Evolutionary conservation across 78 protist genomes (phyloP).

Genomic region (Speleostelium caveatum): DNA sequence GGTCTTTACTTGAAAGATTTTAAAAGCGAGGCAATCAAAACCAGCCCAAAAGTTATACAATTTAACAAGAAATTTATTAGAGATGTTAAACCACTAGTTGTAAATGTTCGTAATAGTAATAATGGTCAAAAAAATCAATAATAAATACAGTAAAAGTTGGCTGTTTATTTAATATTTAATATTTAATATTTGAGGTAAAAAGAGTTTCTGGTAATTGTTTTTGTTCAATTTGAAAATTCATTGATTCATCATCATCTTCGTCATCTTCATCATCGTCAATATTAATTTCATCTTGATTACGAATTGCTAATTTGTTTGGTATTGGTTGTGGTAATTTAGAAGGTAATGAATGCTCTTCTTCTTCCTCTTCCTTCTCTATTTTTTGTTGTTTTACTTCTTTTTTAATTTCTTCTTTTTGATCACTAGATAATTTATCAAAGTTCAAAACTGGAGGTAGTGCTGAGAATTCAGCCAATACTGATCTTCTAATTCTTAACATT

Average conservation of each 20-base stretch:
- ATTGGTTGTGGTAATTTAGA: background rate
- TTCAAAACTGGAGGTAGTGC: background rate
- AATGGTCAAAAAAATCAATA: no score
- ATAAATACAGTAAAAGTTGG: no score
- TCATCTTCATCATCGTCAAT: constrained; percentile 68
- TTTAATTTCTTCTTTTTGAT: constrained; percentile 3
- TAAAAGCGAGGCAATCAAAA: constrained; percentile 18
- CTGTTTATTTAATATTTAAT: background rate
- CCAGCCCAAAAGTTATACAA: constrained; percentile 14
- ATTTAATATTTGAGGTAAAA: constrained; percentile 33
- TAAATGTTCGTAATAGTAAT: no score
- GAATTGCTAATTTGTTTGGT: constrained; percentile 2
- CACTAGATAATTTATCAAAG: constrained; percentile 38
- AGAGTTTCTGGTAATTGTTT: constrained; percentile 43
- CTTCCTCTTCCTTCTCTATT: background rate
- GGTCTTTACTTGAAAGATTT: constrained; percentile 77
- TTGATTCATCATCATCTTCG: constrained; percentile 20
- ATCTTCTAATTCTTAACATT: constrained; percentile 93
- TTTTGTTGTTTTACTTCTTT: background rate
- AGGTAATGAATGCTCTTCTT: constrained; percentile 4
- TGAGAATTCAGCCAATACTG: constrained; percentile 79
- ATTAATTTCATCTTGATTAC: constrained; percentile 72
- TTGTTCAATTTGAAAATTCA: constrained; percentile 16
- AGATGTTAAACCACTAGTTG: no score
- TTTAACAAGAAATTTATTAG: constrained; percentile 25